Percentiles rank a stretch among this genome's conserved stretches.
phyloP scores from a whole-genome alignment of 768 basidiomycete genomes.

The Hemileccinum rubropunctum region DNA sequence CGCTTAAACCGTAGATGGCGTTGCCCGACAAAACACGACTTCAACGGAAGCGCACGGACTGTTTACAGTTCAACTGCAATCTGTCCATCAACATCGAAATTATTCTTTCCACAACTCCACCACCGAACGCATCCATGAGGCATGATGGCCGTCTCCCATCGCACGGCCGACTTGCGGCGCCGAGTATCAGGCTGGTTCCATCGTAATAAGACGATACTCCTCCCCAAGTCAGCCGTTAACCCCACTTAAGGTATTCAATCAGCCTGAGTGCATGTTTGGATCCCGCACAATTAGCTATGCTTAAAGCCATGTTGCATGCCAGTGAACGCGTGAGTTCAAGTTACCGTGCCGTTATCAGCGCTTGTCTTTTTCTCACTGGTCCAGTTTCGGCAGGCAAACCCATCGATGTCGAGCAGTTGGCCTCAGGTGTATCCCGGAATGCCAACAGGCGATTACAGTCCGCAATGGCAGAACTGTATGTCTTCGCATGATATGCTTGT shows the following conservation, averaged over 20 bases:
- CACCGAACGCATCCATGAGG: no score
- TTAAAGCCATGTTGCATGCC: background rate
- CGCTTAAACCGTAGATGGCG: no score
- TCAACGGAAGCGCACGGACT: no score
- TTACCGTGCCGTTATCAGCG: background rate
- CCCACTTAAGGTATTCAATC: background rate
- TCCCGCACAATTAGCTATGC: background rate
- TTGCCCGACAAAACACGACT: background rate
- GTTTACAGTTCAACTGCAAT: background rate
- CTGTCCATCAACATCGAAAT: background rate
- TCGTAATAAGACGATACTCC: no score
- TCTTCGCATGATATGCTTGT: background rate
- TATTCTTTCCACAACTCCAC: background rate
- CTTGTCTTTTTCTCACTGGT: background rate
- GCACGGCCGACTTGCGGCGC: background rate
- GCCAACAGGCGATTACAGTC: slow-evolving; percentile 44
- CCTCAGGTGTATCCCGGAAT: slow-evolving; percentile 42
- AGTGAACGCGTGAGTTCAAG: no score
- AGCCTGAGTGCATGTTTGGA: background rate
- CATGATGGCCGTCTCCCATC: background rate
- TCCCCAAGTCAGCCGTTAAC: background rate
- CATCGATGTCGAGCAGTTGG: slow-evolving; percentile 18
- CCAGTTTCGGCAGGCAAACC: background rate
- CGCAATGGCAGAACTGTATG: slow-evolving; percentile 60
- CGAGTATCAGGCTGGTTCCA: background rate